A percentile compares a stretch with the other conserved stretches of the same genome.
These are phyloP conservation scores for Hypoxylon intermedium DNA, from an alignment of 495 filamentous ascomycete genomes.

Conservation along the genomic window DNA sequence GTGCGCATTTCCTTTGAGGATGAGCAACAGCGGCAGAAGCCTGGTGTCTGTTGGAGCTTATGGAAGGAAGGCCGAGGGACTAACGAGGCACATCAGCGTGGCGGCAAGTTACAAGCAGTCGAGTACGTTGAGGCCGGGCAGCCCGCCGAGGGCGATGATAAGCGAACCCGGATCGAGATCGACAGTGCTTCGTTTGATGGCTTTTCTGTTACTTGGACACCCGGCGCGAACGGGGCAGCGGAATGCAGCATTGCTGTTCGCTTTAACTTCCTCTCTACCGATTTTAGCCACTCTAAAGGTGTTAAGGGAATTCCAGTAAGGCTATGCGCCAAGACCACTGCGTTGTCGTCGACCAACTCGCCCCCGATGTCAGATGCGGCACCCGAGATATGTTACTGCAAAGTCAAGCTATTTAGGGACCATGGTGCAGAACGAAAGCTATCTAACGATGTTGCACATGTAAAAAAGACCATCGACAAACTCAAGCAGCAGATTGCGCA, in stretches of 20 bases:
- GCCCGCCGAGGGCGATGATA: slow-evolving; percentile 70
- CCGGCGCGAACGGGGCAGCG: slow-evolving; percentile 63
- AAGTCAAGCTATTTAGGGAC: slow-evolving; percentile 95
- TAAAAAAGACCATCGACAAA: slow-evolving; percentile 95
- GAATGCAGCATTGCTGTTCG: slow-evolving; percentile 86
- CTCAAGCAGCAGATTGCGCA: slow-evolving; percentile 89
- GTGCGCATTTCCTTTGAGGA: slow-evolving; percentile 95
- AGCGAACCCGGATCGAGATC: slow-evolving; percentile 76
- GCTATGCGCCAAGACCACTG: slow-evolving; percentile 87
- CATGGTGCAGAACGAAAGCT: slow-evolving; percentile 96
- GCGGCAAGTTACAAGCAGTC: slow-evolving; percentile 86
- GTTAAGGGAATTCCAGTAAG: slow-evolving; percentile 95
- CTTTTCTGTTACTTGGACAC: slow-evolving; percentile 88
- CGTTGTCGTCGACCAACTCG: slow-evolving; percentile 57
- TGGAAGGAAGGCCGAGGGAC: slow-evolving; percentile 95
- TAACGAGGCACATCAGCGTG: slow-evolving; percentile 87
- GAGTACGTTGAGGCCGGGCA: slow-evolving; percentile 87
- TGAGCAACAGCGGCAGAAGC: slow-evolving; percentile 82
- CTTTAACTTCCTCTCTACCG: slow-evolving; percentile 97
- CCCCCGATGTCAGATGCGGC: slow-evolving; percentile 47
- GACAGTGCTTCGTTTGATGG: slow-evolving; percentile 88
- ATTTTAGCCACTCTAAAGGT: slow-evolving; percentile 97
- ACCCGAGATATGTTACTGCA: slow-evolving; percentile 87
- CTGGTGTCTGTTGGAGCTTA: slow-evolving; percentile 86
- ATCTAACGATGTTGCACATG: slow-evolving; percentile 89